Conservation (phyloP, 2,329 filamentous ascomycete species). For the Xylariaceae sp. region DNA sequence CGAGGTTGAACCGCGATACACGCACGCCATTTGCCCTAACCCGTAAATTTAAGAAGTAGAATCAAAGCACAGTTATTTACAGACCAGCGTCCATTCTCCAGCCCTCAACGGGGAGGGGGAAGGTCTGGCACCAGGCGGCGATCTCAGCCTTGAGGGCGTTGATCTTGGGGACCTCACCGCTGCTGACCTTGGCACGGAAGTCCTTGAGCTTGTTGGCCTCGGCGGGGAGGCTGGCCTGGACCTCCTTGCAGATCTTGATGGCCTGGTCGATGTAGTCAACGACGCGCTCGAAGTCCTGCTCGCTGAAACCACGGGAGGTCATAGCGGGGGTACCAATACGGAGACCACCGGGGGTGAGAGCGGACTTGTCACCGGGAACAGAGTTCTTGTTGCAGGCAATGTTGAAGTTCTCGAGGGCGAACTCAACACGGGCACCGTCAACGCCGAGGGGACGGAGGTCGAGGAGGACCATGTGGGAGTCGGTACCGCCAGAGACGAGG, state of each 20-base stretch:
- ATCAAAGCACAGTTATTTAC: constrained; percentile 35
- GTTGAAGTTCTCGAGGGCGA: constrained; percentile 94
- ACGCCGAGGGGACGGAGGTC: constrained; percentile 84
- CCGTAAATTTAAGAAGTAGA: constrained; percentile 6
- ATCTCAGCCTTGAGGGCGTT: constrained; percentile 85
- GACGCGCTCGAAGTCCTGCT: constrained; percentile 87
- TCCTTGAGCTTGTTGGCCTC: constrained; percentile 99
- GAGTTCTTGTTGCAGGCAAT: constrained; percentile 99
- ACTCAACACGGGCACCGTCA: constrained; percentile 92
- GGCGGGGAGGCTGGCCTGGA: constrained; percentile 83
- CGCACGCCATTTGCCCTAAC: constrained; percentile 14
- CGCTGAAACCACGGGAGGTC: constrained; percentile 90
- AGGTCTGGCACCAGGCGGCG: constrained; percentile 74
- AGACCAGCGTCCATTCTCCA: constrained; percentile 58
- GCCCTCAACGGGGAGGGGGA: constrained; percentile 85
- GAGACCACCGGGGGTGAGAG: constrained; percentile 88
- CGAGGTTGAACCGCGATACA: constrained; percentile 31
- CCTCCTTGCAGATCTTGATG: constrained; percentile 84
- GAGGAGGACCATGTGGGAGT: constrained; percentile 95
- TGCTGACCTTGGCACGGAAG: constrained; percentile 88
- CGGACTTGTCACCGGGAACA: constrained; percentile 95
- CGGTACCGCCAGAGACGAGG: constrained; percentile 90
- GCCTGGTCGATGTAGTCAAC: constrained; percentile 81
- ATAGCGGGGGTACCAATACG: constrained; percentile 96
- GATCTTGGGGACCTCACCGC: constrained; percentile 75